Evolutionary conservation across 2,329 filamentous ascomycete species (phyloP), one percentile per base, ranked within the genome.

Genomic region (Colletotrichum eleusines): DNA sequence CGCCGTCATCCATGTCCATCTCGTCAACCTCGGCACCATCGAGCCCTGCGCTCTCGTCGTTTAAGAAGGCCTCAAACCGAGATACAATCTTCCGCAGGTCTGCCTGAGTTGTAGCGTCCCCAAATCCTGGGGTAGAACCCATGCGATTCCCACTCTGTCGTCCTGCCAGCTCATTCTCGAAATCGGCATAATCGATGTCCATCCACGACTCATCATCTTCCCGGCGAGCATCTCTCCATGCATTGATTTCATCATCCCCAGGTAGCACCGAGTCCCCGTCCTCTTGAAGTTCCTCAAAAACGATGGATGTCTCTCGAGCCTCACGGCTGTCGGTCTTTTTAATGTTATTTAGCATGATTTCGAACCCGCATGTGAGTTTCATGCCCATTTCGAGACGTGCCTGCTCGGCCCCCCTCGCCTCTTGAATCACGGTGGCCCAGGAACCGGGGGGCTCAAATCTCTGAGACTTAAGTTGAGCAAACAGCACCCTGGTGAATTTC

Each of bases 141-240:
- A 28, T 33, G 5, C 11, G 23, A 14, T 33, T 51, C 1, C 20
- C 42, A 3, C 31, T 38, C 26, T 26, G 40, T 18, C 57, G 40
- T 0, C 87, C 86, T 38, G 87, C 84, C 1, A 99, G 83, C 78
- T 98, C 94, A 35, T 87, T 86, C 76, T 98, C 95, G 66, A 99
- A 94, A 73, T 98, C 94, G 23, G 92, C 88, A 74, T 94, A 98
- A 77, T 95, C 91, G 68, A 99, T 97, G 75, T 98, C 91, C 74
- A 99, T 85, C 96, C 96, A 99, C 28, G 88, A 87, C 76, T 98
- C 96, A 75, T 94, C 90, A 72, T 98, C 95, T 60, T 95, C 89
- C n/a, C 83, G 86, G 38, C 84, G 81, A 3, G 78, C 77, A 38
- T 85, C 80, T 44, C 86, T 84, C 95, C 96, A 98, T 2, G 78